Conservation (phyloP, 352 stramenopile genomes). For the Pythium aristosporum region DNA sequence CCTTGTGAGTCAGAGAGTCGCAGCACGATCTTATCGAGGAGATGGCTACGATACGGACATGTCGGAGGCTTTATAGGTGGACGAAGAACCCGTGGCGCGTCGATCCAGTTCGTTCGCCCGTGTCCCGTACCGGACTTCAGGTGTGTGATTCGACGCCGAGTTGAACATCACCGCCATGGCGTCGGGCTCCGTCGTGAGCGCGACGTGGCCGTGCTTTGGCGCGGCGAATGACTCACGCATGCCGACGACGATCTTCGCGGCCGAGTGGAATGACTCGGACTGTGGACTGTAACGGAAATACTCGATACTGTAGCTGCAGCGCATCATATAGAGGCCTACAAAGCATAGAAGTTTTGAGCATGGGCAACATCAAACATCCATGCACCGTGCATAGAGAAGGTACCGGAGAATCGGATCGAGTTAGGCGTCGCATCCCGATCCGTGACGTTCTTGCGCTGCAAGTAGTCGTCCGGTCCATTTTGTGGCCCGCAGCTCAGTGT, state of each 20-base stretch:
- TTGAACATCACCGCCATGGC: conserved; percentile 79
- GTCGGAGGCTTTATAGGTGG: conserved; percentile 55
- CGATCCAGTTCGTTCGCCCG: conserved; percentile 26
- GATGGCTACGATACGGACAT: conserved; percentile 34
- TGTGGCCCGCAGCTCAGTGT: conserved; percentile 65
- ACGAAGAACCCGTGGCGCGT: conserved; percentile 36
- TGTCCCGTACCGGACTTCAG: conserved; percentile 43
- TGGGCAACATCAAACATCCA: background rate
- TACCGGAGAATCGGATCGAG: conserved; percentile 58
- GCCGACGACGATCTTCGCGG: conserved; percentile 36
- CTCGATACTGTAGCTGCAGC: conserved; percentile 61
- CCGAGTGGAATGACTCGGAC: conserved; percentile 21
- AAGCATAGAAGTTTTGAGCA: background rate
- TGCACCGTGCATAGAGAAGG: background rate
- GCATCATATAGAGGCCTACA: conserved; percentile 59
- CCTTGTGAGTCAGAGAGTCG: too few species aligned
- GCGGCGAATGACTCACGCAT: conserved; percentile 54
- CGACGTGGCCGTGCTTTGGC: conserved; percentile 75
- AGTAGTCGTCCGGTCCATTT: conserved; percentile 43
- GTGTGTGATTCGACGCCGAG: conserved; percentile 48
- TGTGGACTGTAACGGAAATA: conserved; percentile 50
- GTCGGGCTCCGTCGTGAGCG: conserved; percentile 44
- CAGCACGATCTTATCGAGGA: background rate
- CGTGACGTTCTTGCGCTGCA: conserved; percentile 38
- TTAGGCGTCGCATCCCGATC: conserved; percentile 28